Percentiles rank a stretch among this genome's conserved stretches.
Evolutionary conservation across 1,139 yeast genomes (phyloP).

Genomic region (Hansenula lynferdii): DNA sequence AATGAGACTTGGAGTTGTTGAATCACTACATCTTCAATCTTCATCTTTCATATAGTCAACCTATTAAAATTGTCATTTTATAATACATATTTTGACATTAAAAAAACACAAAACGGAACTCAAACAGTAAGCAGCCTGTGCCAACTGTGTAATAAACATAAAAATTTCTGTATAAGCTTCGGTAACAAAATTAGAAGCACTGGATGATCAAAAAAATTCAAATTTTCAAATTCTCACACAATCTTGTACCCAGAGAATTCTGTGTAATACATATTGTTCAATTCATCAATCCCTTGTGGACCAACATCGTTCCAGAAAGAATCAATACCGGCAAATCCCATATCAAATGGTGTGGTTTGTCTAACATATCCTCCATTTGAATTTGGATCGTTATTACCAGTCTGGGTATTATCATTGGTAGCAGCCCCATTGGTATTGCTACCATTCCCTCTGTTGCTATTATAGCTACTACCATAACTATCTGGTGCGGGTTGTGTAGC

Average conservation of each 20-base stretch:
- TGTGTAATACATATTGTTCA: conserved; percentile 21
- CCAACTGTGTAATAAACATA: too few relatives aligned
- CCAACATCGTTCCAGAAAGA: conserved; percentile 23
- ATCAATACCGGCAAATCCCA: conserved; percentile 15
- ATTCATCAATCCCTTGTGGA: conserved; percentile 20
- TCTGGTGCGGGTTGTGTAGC: background rate
- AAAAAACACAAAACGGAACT: too few relatives aligned
- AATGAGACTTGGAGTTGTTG: too few relatives aligned
- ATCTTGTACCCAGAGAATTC: conserved; percentile 23
- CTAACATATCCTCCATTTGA: conserved; percentile 3
- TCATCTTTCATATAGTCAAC: too few relatives aligned
- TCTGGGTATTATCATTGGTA: background rate
- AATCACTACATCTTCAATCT: too few relatives aligned
- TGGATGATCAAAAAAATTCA: too few relatives aligned
- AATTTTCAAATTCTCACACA: too few relatives aligned
- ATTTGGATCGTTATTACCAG: background rate
- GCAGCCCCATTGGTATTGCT: background rate
- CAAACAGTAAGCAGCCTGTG: too few relatives aligned
- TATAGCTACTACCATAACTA: background rate
- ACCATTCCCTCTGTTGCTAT: background rate
- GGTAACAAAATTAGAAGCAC: too few relatives aligned
- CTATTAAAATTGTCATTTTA: too few relatives aligned
- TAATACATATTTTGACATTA: too few relatives aligned
- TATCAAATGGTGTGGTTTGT: conserved; percentile 14
- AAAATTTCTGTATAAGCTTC: too few relatives aligned